phyloP scores from a whole-genome alignment of 176 grass and related monocot species.

The Themeda triandra region DNA sequence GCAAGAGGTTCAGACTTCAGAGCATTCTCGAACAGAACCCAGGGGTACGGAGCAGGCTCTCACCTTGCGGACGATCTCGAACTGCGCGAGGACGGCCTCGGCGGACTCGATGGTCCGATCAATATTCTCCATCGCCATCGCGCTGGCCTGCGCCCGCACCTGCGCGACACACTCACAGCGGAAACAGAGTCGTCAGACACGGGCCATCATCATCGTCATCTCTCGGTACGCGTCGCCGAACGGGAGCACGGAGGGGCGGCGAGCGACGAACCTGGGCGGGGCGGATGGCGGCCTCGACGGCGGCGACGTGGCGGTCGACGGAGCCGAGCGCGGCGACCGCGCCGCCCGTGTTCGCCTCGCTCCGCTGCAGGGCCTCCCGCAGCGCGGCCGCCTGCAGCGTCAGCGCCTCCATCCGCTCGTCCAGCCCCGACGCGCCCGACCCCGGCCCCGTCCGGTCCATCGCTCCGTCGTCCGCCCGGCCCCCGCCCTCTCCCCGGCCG shows the following conservation, averaged over 20 bases:
- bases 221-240: too few relatives aligned
- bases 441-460: slow-evolving; percentile 21
- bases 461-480: background rate
- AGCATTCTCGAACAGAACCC: background rate
- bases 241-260: background rate
- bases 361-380: slow-evolving; percentile 53
- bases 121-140: slow-evolving; percentile 72
- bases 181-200: background rate
- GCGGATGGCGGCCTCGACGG: slow-evolving; percentile 64
- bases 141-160: slow-evolving; percentile 58
- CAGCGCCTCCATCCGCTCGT: slow-evolving; percentile 37
- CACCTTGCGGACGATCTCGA: slow-evolving; percentile 57
- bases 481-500: background rate
- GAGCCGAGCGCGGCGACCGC: slow-evolving; percentile 61
- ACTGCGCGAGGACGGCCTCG: slow-evolving; percentile 51
- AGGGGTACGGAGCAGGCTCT: background rate
- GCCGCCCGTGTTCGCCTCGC: slow-evolving; percentile 43
- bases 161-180: slow-evolving; percentile 30
- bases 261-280: slow-evolving; percentile 50
- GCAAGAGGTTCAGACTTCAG: background rate
- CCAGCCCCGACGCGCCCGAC: slow-evolving; percentile 8
- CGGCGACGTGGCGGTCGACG: slow-evolving; percentile 62
- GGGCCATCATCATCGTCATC: background rate
- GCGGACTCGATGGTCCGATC: slow-evolving; percentile 60
- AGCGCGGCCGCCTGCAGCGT: slow-evolving; percentile 37